A percentile compares a stretch with the other conserved stretches of the same genome.
Conservation (phyloP, 192 early-diverging fungal species). For the Rhizophagus prolifer region DNA sequence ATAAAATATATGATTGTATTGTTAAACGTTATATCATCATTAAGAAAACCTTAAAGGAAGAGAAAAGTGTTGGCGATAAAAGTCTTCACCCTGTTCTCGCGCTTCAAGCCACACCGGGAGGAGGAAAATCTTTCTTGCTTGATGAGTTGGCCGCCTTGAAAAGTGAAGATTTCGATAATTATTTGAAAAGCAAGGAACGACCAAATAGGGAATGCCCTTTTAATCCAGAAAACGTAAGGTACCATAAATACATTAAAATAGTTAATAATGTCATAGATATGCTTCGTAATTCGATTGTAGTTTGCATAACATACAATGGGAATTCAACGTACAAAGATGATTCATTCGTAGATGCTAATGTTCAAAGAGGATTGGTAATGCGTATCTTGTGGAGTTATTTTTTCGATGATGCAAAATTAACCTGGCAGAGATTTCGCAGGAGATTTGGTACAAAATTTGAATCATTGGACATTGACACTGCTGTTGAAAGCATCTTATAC, state of each 20-base stretch:
- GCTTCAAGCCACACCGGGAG: not conserved
- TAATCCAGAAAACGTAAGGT: not conserved
- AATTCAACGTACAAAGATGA: not conserved
- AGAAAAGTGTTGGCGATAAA: constrained; percentile 1
- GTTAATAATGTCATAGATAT: not conserved
- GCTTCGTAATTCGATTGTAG: not conserved
- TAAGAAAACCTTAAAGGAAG: not conserved
- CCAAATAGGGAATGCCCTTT: not conserved
- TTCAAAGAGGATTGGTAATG: no score
- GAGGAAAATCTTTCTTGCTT: constrained; percentile 22
- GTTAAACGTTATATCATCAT: not conserved
- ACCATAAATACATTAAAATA: not conserved
- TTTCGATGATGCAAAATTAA: not conserved
- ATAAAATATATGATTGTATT: constrained; percentile 9
- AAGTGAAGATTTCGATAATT: constrained; percentile 12
- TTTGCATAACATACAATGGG: constrained; percentile 11
- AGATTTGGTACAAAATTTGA: constrained; percentile 2
- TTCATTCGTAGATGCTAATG: not conserved
- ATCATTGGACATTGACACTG: not conserved
- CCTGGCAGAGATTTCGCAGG: not conserved
- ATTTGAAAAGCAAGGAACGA: not conserved
- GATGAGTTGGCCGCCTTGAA: constrained; percentile 2
- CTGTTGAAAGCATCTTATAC: constrained; percentile 12
- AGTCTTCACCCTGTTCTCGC: not conserved
- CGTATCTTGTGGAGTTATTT: constrained; percentile 18